Evolutionary conservation across 306 rosid genomes (phyloP).

Genomic region (Lupinus albus): DNA sequence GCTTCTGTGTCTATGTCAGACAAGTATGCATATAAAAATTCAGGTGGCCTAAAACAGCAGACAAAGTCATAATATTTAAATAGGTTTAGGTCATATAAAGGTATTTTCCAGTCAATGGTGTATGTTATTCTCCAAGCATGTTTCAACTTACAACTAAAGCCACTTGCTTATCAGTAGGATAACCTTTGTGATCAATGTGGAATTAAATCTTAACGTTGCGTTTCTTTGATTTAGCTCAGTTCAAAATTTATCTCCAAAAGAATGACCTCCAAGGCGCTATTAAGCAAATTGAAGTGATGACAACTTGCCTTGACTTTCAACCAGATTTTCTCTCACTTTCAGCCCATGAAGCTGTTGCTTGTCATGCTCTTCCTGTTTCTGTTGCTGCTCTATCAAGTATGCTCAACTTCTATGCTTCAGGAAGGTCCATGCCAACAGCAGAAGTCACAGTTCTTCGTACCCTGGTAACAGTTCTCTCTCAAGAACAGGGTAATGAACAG

Average conservation of each 20-base stretch:
- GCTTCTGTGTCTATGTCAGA: background rate
- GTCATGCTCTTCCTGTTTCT: constrained; percentile 78
- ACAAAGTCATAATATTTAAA: background rate
- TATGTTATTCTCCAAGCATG: constrained; percentile 19
- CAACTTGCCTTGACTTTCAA: constrained; percentile 77
- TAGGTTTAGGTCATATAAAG: constrained; percentile 9
- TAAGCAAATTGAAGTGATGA: constrained; percentile 82
- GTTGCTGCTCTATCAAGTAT: constrained; percentile 70
- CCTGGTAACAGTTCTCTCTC: constrained; percentile 73
- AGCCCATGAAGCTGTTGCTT: constrained; percentile 98
- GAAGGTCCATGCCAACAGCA: constrained; percentile 75
- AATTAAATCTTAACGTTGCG: constrained; percentile 34
- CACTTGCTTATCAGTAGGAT: constrained; percentile 35
- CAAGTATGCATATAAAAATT: background rate
- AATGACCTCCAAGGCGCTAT: constrained; percentile 68
- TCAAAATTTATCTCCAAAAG: constrained; percentile 87
- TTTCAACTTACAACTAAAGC: constrained; percentile 12
- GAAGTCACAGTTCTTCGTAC: constrained; percentile 84
- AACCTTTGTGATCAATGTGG: constrained; percentile 4
- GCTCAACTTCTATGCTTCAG: constrained; percentile 66
- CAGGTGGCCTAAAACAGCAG: constrained; percentile 10
- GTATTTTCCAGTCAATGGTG: background rate
- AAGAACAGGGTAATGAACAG: constrained; percentile 68
- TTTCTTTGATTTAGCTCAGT: constrained; percentile 54
- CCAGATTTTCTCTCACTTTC: constrained; percentile 89